Conservation (phyloP, 2,329 filamentous ascomycete species). For the Bimuria novae-zelandiae region DNA sequence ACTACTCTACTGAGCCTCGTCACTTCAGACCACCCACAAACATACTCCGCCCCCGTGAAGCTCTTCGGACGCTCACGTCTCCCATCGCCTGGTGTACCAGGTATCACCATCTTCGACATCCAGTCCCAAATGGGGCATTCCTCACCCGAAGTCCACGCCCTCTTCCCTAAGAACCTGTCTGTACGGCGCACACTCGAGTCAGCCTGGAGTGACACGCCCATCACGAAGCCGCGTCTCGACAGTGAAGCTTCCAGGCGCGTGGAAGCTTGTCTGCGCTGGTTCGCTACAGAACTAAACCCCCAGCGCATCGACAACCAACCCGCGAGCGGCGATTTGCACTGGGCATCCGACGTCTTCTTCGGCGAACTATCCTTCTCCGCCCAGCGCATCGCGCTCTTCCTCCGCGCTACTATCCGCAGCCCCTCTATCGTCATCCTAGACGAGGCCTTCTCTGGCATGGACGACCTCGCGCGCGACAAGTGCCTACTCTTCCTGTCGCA, state of each 20-base stretch:
- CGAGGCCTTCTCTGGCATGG: slow-evolving; percentile 58
- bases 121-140: slow-evolving; percentile 90
- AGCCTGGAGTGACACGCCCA: slow-evolving; percentile 89
- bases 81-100: slow-evolving; percentile 70
- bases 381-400: slow-evolving; percentile 83
- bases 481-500: slow-evolving; percentile 77
- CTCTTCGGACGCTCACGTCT: slow-evolving; percentile 83
- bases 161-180: slow-evolving; percentile 80
- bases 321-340: slow-evolving; percentile 50
- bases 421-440: slow-evolving; percentile 57
- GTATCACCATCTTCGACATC: slow-evolving; percentile 90
- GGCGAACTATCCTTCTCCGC: slow-evolving; percentile 77
- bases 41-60: slow-evolving; percentile 84
- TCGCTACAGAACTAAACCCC: slow-evolving; percentile 76
- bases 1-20: slow-evolving; percentile 92
- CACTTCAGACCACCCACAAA: slow-evolving; percentile 93
- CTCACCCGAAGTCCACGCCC: slow-evolving; percentile 89
- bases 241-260: slow-evolving; percentile 62
- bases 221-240: slow-evolving; percentile 69
- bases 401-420: slow-evolving; percentile 56
- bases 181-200: slow-evolving; percentile 78
- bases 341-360: slow-evolving; percentile 71
- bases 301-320: slow-evolving; percentile 13
- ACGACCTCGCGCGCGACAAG: slow-evolving; percentile 72
- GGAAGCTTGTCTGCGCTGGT: slow-evolving; percentile 74